A percentile compares a stretch with the other conserved stretches of the same genome.
Conservation (phyloP, 805 yeast genomes). For the Ogataea chonburiensis region DNA sequence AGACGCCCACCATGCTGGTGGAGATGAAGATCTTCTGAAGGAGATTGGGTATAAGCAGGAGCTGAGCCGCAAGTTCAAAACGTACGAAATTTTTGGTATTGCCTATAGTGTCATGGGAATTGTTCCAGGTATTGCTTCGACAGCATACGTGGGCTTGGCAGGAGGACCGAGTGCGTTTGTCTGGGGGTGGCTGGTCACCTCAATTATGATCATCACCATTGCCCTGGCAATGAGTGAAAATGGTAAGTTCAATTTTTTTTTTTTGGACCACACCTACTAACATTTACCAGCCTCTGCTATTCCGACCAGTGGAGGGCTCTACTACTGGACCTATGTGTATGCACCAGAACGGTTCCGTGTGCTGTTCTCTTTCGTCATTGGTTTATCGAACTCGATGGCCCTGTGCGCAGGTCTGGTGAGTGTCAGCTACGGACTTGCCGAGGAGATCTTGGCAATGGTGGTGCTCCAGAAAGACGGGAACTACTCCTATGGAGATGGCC, state of each 20-base stretch:
- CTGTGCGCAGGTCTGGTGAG: slow-evolving; percentile 65
- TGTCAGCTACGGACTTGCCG: slow-evolving; percentile 66
- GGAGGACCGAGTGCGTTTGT: slow-evolving; percentile 65
- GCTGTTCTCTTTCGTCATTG: slow-evolving; percentile 60
- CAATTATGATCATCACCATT: slow-evolving; percentile 51
- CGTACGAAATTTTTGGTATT: slow-evolving; percentile 65
- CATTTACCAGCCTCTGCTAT: slow-evolving; percentile 54
- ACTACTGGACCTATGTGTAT: slow-evolving; percentile 65
- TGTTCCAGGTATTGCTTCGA: slow-evolving; percentile 61
- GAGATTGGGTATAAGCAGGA: slow-evolving; percentile 74
- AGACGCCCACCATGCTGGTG: slow-evolving; percentile 26
- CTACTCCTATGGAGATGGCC: slow-evolving; percentile 52
- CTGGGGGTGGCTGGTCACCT: slow-evolving; percentile 72
- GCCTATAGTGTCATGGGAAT: slow-evolving; percentile 77
- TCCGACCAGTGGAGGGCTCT: slow-evolving; percentile 76
- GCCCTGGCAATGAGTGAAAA: slow-evolving; percentile 63
- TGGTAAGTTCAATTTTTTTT: slow-evolving; percentile 4
- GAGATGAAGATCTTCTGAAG: slow-evolving; percentile 39
- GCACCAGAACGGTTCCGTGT: slow-evolving; percentile 54
- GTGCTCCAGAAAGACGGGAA: slow-evolving; percentile 49
- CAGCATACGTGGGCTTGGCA: slow-evolving; percentile 49
- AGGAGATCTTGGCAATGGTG: slow-evolving; percentile 57
- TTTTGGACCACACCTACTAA: slow-evolving; percentile 1
- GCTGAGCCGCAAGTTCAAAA: slow-evolving; percentile 55
- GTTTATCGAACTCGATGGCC: slow-evolving; percentile 66